phyloP scores from a whole-genome alignment of 2,329 filamentous ascomycete species.

The Aspergillus novoparasiticus region DNA sequence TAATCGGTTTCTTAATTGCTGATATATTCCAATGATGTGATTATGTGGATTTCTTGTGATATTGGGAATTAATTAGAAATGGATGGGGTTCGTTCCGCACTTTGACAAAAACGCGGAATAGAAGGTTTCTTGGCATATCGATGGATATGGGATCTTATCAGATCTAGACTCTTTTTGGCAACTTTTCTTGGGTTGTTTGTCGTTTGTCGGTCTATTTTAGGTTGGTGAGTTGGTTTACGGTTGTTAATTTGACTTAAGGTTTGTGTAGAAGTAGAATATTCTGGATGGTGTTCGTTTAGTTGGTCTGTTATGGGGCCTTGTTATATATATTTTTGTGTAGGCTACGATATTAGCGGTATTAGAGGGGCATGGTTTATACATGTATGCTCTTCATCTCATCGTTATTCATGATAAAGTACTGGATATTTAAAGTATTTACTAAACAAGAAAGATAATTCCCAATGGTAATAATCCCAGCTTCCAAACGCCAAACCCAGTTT shows the following conservation, averaged over 20 bases:
- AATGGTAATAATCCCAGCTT: background rate
- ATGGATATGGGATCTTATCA: background rate
- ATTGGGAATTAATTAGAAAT: background rate
- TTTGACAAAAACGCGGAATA: background rate
- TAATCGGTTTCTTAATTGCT: background rate
- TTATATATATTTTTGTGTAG: background rate
- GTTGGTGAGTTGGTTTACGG: background rate
- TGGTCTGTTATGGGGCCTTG: background rate
- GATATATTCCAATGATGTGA: background rate
- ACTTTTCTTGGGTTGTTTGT: background rate
- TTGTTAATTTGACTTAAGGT: background rate
- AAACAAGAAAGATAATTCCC: background rate
- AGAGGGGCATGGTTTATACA: background rate
- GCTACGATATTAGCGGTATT: background rate
- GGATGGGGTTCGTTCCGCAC: background rate
- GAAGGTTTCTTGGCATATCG: background rate
- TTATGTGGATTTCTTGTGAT: conserved; percentile 1
- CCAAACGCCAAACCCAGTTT: background rate
- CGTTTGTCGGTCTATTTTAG: background rate
- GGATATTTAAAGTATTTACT: background rate
- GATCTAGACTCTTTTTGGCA: background rate
- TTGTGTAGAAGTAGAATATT: background rate
- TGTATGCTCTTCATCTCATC: background rate
- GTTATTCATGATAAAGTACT: background rate
- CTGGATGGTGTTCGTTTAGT: background rate